phyloP scores from a whole-genome alignment of 768 basidiomycete species.

The Leccinum rimulosum region DNA sequence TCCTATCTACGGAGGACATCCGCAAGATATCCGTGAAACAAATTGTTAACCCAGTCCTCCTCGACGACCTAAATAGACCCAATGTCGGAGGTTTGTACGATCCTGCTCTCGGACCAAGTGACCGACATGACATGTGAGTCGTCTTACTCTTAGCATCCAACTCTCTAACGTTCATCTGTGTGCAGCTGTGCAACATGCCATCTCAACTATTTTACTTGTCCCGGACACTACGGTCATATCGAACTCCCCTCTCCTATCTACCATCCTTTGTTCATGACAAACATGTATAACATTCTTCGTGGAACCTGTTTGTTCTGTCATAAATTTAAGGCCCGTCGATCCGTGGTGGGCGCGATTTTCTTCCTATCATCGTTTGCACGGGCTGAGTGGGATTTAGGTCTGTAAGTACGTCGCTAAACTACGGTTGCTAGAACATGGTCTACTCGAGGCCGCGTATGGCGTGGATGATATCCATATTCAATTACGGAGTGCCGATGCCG shows the following conservation, averaged over 20 bases:
- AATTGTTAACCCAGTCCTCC: constrained; percentile 86
- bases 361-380: constrained; percentile 11
- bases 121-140: constrained; percentile 86
- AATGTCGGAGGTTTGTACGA: constrained; percentile 94
- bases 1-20: constrained; percentile 84
- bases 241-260: constrained; percentile 94
- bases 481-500: constrained; percentile 30
- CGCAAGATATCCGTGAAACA: constrained; percentile 96
- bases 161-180: constrained; percentile 6
- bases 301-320: constrained; percentile 94
- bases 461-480: constrained; percentile 66
- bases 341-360: constrained; percentile 49
- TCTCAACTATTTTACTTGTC: constrained; percentile 90
- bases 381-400: constrained; percentile 44
- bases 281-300: constrained; percentile 84
- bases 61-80: constrained; percentile 92
- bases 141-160: neutral
- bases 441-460: constrained; percentile 75
- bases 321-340: constrained; percentile 75
- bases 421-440: constrained; percentile 83
- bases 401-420: constrained; percentile 85
- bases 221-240: constrained; percentile 98
- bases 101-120: constrained; percentile 88
- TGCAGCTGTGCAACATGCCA: constrained; percentile 90
- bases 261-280: constrained; percentile 93